phyloP scores from a whole-genome alignment of 2,329 filamentous ascomycete species.

The Coniochaeta ligniaria region DNA sequence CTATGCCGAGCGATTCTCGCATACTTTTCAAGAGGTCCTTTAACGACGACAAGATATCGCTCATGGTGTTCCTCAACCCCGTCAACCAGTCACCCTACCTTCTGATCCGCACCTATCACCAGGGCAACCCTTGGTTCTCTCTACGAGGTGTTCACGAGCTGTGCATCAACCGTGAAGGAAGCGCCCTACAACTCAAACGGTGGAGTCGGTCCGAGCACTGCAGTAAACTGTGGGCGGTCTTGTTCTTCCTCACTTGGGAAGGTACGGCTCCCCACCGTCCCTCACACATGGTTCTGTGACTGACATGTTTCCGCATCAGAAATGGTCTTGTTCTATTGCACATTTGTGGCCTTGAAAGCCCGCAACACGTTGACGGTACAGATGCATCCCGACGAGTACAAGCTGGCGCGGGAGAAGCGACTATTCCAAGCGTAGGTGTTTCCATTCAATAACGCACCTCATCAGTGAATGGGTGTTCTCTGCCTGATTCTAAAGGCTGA shows the following conservation, averaged over 20 bases:
- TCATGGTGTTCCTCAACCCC: conserved; percentile 43
- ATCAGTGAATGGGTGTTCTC: too few relatives aligned
- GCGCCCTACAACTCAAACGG: conserved; percentile 40
- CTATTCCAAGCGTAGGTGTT: conserved; percentile 49
- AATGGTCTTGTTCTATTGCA: conserved; percentile 52
- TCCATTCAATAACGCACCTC: background rate
- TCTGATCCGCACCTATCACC: conserved; percentile 34
- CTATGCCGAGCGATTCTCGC: conserved; percentile 38
- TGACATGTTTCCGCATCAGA: conserved; percentile 28
- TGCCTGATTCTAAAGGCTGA: background rate
- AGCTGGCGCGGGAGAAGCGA: conserved; percentile 38
- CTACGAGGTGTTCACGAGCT: conserved; percentile 47
- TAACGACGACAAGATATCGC: conserved; percentile 45
- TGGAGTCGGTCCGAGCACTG: conserved; percentile 38
- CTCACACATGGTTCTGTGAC: background rate
- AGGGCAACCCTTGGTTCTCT: conserved; percentile 32
- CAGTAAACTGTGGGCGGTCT: conserved; percentile 44
- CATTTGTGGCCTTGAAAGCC: conserved; percentile 50
- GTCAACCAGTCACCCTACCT: conserved; percentile 36
- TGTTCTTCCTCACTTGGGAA: conserved; percentile 55
- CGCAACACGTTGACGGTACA: conserved; percentile 36
- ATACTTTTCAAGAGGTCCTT: conserved; percentile 53
- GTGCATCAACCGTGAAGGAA: conserved; percentile 40
- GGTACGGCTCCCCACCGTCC: conserved; percentile 29
- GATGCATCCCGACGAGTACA: conserved; percentile 35